phyloP scores from a whole-genome alignment of 179 eudicot species.

The Silene vulgaris region DNA sequence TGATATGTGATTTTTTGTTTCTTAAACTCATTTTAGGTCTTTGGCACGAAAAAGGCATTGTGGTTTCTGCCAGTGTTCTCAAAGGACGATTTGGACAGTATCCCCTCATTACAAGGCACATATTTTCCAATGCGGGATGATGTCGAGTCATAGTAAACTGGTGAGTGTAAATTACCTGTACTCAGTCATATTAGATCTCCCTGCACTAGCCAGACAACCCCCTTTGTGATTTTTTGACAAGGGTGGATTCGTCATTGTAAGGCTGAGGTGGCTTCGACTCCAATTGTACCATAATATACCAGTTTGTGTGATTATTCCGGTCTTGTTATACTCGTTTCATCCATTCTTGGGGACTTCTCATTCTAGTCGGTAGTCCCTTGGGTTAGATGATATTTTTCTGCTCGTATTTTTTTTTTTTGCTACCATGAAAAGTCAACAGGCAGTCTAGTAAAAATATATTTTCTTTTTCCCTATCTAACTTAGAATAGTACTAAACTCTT shows the following conservation, averaged over 20 bases:
- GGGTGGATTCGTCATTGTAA: background rate
- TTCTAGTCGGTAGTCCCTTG: too few species aligned
- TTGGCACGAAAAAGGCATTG: slow-evolving; percentile 58
- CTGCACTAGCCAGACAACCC: slow-evolving; percentile 13
- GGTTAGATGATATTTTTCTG: too few species aligned
- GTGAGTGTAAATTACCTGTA: slow-evolving; percentile 7
- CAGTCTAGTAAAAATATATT: too few species aligned
- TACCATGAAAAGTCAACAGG: too few species aligned
- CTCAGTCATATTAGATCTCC: slow-evolving; percentile 1
- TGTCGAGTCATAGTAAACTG: slow-evolving; percentile 33
- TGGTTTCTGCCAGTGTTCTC: slow-evolving; percentile 78
- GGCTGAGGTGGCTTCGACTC: slow-evolving; percentile 1
- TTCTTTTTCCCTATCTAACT: too few species aligned
- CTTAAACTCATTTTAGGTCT: slow-evolving; percentile 47
- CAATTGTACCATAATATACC: slow-evolving; percentile 15
- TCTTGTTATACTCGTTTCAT: background rate
- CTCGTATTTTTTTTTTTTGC: too few species aligned
- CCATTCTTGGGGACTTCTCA: slow-evolving; percentile 11
- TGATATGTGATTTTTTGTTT: background rate
- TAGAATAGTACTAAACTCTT: too few species aligned
- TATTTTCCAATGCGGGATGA: slow-evolving; percentile 63
- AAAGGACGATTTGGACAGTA: slow-evolving; percentile 66
- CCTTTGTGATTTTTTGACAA: slow-evolving; percentile 20
- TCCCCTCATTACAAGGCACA: slow-evolving; percentile 68
- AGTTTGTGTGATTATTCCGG: slow-evolving; percentile 17